Conservation (phyloP, 495 filamentous ascomycete species). For the Penicillium verhagenii region DNA sequence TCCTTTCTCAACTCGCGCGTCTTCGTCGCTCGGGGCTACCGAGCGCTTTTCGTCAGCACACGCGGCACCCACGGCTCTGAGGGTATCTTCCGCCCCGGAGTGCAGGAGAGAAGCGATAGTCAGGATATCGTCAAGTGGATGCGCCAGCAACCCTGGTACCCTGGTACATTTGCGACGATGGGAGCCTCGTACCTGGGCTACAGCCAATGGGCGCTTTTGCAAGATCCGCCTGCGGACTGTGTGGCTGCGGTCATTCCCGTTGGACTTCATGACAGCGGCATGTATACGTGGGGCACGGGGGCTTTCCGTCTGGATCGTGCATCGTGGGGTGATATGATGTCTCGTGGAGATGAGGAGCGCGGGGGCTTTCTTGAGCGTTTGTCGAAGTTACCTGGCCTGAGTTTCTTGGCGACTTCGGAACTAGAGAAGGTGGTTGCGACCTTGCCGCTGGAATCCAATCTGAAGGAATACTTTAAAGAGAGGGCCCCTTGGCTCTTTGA, state of each 20-base stretch:
- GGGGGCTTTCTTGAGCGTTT: constrained; percentile 10
- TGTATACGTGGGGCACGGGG: constrained; percentile 24
- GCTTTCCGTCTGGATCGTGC: constrained; percentile 24
- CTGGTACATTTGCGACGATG: constrained; percentile 30
- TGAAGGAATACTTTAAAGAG: constrained; percentile 19
- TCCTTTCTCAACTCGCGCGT: constrained; percentile 19
- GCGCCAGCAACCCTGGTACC: constrained; percentile 34
- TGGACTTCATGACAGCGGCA: constrained; percentile 26
- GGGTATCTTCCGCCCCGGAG: constrained; percentile 18
- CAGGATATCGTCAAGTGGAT: constrained; percentile 36
- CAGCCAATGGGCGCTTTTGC: constrained; percentile 32
- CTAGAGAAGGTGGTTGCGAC: constrained; percentile 10
- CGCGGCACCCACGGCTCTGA: constrained; percentile 28
- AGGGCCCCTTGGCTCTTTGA: constrained; percentile 20
- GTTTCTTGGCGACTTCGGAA: constrained; percentile 12
- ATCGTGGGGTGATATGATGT: constrained; percentile 24
- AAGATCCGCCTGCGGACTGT: constrained; percentile 25
- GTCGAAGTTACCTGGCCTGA: constrained; percentile 14
- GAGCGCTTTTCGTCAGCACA: constrained; percentile 29
- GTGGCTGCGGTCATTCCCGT: constrained; percentile 25
- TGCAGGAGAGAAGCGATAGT: constrained; percentile 23
- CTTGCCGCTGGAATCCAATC: constrained; percentile 16
- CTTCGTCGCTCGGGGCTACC: constrained; percentile 33
- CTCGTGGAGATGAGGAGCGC: constrained; percentile 3
- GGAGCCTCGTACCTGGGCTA: constrained; percentile 32